Conservation (phyloP, 257 asterid species). For the Solanum neorickii region DNA sequence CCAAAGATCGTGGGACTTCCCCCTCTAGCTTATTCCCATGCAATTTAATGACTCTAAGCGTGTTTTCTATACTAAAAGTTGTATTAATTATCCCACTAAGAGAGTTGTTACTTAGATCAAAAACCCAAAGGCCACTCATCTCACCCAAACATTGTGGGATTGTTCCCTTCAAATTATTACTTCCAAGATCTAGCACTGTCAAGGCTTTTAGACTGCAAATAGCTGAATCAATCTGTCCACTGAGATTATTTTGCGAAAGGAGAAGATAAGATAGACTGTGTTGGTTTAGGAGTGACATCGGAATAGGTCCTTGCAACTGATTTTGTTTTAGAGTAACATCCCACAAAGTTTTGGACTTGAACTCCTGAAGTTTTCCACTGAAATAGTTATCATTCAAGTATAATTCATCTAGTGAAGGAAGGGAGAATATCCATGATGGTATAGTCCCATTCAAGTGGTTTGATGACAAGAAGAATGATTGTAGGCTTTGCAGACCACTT, state of each 20-base stretch:
- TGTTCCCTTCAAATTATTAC: not conserved
- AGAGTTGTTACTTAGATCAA: not conserved
- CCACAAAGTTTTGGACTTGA: not conserved
- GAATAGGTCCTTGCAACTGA: not conserved
- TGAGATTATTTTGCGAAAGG: not conserved
- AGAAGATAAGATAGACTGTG: not conserved
- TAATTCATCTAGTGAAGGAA: not conserved
- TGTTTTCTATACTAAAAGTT: not conserved
- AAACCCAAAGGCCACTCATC: not conserved
- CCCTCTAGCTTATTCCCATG: not conserved
- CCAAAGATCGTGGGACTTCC: not conserved
- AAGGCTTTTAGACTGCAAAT: not conserved
- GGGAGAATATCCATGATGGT: not conserved
- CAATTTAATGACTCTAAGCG: not conserved
- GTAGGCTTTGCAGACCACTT: not conserved
- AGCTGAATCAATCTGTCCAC: not conserved
- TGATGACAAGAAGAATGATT: not conserved
- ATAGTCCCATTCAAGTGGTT: not conserved
- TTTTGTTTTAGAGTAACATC: not conserved
- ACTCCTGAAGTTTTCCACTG: not conserved
- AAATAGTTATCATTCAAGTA: not conserved
- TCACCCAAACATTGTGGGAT: not conserved
- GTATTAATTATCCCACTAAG: not conserved
- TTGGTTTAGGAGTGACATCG: not conserved
- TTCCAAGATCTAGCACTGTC: not conserved